Evolutionary conservation across 768 basidiomycete genomes (phyloP).

Genomic region (Pleurotus pulmonarius): DNA sequence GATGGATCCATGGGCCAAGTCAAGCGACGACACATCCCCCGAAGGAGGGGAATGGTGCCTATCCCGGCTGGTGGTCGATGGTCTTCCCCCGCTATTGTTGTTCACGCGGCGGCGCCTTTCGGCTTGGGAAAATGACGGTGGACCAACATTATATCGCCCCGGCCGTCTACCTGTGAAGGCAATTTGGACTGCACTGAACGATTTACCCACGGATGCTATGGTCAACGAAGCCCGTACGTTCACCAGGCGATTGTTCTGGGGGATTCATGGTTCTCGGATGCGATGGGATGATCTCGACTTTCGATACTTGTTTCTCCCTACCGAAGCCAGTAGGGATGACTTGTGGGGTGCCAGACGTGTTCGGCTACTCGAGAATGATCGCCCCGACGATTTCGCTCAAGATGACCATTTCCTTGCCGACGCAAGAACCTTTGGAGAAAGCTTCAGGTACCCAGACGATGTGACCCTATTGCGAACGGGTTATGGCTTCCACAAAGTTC

Average conservation of each 20-base stretch:
- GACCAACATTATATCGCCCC: constrained; percentile 47
- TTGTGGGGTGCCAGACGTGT: constrained; percentile 49
- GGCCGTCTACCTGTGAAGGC: constrained; percentile 24
- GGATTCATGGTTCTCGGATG: constrained; percentile 57
- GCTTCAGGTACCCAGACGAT: constrained; percentile 46
- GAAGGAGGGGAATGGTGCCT: constrained; percentile 42
- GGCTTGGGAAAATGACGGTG: constrained; percentile 29
- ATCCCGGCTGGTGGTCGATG: constrained; percentile 45
- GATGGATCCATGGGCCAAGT: constrained; percentile 59
- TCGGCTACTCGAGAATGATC: constrained; percentile 32
- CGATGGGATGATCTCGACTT: constrained; percentile 58
- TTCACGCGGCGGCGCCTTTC: constrained; percentile 42
- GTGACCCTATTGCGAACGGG: constrained; percentile 49
- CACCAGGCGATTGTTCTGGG: constrained; percentile 62
- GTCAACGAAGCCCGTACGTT: constrained; percentile 42
- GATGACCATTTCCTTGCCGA: constrained; percentile 29
- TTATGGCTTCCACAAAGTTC: constrained; percentile 37
- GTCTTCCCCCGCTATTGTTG: constrained; percentile 43
- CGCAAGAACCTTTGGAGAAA: constrained; percentile 40
- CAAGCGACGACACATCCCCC: not conserved
- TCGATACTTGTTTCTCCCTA: constrained; percentile 56
- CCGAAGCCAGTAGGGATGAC: constrained; percentile 27
- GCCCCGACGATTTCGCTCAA: not conserved
- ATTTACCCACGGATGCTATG: not conserved
- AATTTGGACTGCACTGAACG: constrained; percentile 14